These are phyloP conservation scores for Macrophomina phaseolina DNA, from an alignment of 2,329 filamentous ascomycete genomes.

Conservation along the genomic window DNA sequence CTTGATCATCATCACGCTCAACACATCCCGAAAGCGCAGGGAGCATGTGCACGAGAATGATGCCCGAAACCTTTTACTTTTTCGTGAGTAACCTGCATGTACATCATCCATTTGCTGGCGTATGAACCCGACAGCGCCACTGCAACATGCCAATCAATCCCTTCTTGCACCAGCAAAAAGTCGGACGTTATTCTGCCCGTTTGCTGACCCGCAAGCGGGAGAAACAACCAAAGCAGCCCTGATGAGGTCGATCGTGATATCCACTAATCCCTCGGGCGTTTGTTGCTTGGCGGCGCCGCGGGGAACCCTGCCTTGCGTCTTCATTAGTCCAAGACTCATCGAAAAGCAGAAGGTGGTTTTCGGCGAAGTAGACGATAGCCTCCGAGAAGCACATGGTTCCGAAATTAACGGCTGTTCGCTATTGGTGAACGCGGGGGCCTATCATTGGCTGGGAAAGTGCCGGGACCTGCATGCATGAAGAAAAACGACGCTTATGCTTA, in stretches of 20 bases:
- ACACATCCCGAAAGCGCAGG: neutral
- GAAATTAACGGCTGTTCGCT: neutral
- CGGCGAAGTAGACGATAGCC: neutral
- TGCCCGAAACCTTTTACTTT: neutral
- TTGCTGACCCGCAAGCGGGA: neutral
- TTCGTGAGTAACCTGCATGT: neutral
- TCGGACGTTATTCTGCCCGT: neutral
- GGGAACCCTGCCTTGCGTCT: conserved; percentile 7
- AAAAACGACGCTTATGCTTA: neutral
- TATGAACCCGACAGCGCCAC: neutral
- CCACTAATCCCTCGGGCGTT: neutral
- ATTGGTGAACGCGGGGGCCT: neutral
- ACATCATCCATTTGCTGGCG: neutral
- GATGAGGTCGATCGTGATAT: conserved; percentile 16
- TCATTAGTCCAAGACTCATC: neutral
- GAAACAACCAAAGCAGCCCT: neutral
- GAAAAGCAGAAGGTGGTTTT: conserved; percentile 7
- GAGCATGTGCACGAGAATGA: neutral
- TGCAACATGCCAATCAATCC: too few relatives aligned
- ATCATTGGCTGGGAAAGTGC: neutral
- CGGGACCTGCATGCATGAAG: conserved; percentile 1
- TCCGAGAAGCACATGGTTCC: neutral
- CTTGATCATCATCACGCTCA: neutral
- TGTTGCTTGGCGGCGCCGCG: conserved; percentile 1
- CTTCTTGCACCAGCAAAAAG: neutral